Conservation (phyloP, 2,329 filamentous ascomycete genomes). For the Beauveria sp. region DNA sequence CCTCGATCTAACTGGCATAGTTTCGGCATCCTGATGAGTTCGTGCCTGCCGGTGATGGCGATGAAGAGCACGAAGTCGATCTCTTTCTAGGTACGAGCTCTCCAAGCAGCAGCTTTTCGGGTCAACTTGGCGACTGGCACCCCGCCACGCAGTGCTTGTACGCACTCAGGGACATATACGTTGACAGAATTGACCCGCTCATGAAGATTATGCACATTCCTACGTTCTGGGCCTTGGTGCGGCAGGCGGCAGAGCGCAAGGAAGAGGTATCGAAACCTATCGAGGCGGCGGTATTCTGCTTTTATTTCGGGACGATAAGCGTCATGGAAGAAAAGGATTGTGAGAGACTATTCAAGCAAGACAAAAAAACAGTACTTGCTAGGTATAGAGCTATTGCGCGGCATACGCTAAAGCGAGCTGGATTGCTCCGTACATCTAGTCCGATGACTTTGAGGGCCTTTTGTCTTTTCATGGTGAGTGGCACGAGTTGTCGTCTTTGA, state of each 20-base stretch:
- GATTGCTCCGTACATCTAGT: slow-evolving; percentile 29
- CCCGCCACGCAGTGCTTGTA: neutral
- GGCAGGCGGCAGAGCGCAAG: slow-evolving; percentile 1
- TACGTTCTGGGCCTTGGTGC: slow-evolving; percentile 17
- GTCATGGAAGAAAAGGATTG: slow-evolving; percentile 23
- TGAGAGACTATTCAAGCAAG: slow-evolving; percentile 20
- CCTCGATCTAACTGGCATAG: neutral
- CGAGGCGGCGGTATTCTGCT: slow-evolving; percentile 30
- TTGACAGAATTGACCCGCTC: slow-evolving; percentile 29
- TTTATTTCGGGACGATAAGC: slow-evolving; percentile 29
- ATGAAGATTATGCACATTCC: slow-evolving; percentile 33
- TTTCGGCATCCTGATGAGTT: slow-evolving; percentile 6
- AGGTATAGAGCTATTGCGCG: slow-evolving; percentile 25
- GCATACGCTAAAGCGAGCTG: slow-evolving; percentile 26
- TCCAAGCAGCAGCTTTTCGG: neutral
- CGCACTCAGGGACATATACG: slow-evolving; percentile 19
- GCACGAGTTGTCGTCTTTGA: neutral
- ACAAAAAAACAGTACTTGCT: slow-evolving; percentile 21
- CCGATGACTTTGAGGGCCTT: slow-evolving; percentile 30
- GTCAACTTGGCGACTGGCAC: neutral
- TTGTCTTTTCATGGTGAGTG: slow-evolving; percentile 26
- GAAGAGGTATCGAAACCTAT: slow-evolving; percentile 27
- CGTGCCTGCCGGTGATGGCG: neutral
- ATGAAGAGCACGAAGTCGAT: neutral
- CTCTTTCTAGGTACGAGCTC: neutral